Evolutionary conservation across 2,329 filamentous ascomycete genomes (phyloP).

Genomic region (Lachnellula subtilissima): DNA sequence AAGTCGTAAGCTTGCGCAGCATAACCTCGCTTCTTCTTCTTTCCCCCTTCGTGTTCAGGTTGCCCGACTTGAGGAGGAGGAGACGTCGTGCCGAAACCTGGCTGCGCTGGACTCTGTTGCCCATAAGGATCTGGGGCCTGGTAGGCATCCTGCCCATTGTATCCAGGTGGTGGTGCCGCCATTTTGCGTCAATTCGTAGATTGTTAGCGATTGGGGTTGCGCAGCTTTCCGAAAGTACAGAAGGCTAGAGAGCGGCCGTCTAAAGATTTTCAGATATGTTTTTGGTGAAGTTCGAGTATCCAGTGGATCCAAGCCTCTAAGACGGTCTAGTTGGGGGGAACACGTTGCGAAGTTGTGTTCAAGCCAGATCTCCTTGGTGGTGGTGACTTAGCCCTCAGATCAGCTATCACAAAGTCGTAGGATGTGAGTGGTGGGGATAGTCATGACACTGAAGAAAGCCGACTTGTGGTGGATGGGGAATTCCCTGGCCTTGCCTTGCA

Average conservation of each 20-base stretch:
- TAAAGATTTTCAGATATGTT: conserved; percentile 2
- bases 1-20: conserved; percentile 94
- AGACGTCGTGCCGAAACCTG: conserved; percentile 25
- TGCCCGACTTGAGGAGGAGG: conserved; percentile 30
- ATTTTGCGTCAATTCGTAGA: conserved; percentile 29
- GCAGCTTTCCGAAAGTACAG: conserved; percentile 5
- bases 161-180: conserved; percentile 48
- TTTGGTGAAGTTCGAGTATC: conserved; percentile 9
- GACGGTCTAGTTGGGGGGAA: conserved; percentile 18
- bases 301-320: conserved; percentile 13
- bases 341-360: conserved; percentile 24
- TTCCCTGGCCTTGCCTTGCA: conserved; percentile 9
- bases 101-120: conserved; percentile 37
- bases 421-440: conserved; percentile 8
- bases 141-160: conserved; percentile 39
- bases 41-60: conserved; percentile 43
- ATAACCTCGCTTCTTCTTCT: conserved; percentile 92
- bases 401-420: conserved; percentile 8
- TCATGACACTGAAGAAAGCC: conserved; percentile 19
- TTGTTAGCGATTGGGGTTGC: not conserved
- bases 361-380: conserved; percentile 8
- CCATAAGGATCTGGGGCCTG: conserved; percentile 43
- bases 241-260: conserved; percentile 2
- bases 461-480: conserved; percentile 1
- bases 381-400: conserved; percentile 3